Percentiles rank a stretch among this genome's conserved stretches.
Evolutionary conservation across 208 protist genomes (phyloP).

Genomic region (Acanthamoeba triangularis): DNA sequence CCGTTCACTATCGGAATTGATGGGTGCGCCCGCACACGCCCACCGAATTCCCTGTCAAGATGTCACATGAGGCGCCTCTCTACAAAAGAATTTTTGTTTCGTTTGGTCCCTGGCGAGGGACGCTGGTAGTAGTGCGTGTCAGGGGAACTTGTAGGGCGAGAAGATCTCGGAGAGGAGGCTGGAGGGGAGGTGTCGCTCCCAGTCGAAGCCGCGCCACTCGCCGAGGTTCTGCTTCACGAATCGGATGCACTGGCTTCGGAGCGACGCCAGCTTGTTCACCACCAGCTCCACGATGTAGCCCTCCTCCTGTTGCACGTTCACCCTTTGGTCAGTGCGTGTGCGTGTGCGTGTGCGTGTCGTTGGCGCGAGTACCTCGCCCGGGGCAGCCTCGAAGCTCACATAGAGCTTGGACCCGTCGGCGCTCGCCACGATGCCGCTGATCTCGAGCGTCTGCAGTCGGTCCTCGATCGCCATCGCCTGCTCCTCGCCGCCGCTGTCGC

Average conservation of each 20-base stretch:
- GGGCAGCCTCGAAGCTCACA: neutral
- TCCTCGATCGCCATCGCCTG: neutral
- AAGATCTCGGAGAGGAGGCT: neutral
- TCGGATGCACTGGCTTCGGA: neutral
- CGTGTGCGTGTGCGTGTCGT: neutral
- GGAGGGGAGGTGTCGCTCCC: neutral
- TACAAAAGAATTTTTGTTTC: neutral
- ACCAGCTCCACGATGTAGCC: neutral
- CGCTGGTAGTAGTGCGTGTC: neutral
- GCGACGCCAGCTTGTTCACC: slow-evolving; percentile 5
- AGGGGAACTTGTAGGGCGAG: slow-evolving; percentile 18
- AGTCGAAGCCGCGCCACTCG: neutral
- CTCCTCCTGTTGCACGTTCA: neutral
- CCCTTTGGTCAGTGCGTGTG: neutral
- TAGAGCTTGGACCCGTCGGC: neutral
- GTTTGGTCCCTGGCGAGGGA: too few relatives aligned
- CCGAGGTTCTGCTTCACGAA: slow-evolving; percentile 3
- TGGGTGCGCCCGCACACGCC: too few relatives aligned
- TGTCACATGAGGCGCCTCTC: too few relatives aligned
- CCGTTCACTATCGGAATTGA: too few relatives aligned
- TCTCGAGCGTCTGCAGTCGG: neutral
- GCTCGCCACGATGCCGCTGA: neutral
- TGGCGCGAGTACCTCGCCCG: neutral
- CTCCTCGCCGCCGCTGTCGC: neutral
- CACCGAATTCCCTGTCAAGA: too few relatives aligned